phyloP scores from a whole-genome alignment of 257 asterid genomes.

The Nicotiana otophora region DNA sequence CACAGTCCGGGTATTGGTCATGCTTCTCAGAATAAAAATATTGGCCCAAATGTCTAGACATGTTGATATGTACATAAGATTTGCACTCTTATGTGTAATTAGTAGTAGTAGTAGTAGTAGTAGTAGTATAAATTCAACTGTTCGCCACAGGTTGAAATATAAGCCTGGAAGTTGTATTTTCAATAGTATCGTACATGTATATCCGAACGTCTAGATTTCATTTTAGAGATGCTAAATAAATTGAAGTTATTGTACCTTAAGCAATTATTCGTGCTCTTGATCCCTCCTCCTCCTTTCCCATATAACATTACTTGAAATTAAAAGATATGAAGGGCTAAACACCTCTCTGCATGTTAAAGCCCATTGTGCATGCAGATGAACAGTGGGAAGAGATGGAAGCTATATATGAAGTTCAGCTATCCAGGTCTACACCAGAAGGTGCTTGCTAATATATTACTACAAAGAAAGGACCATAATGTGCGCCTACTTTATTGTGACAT shows the following conservation, averaged over 20 bases:
- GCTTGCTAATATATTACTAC: background rate
- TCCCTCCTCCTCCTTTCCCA: background rate
- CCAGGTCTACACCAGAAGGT: background rate
- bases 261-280: background rate
- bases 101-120: background rate
- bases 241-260: background rate
- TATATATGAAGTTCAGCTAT: background rate
- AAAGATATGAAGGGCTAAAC: background rate
- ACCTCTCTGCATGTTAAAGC: background rate
- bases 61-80: slow-evolving; percentile 4
- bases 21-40: slow-evolving; percentile 20
- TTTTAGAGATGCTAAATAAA: background rate
- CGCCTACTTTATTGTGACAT: background rate
- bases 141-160: background rate
- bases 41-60: slow-evolving; percentile 31
- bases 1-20: slow-evolving; percentile 66
- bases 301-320: background rate
- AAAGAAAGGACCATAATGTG: background rate
- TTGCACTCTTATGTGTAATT: slow-evolving; percentile 16
- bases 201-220: background rate
- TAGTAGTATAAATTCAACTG: background rate
- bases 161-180: slow-evolving; percentile 1
- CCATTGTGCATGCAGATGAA: background rate
- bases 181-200: background rate
- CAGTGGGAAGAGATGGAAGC: background rate